Evolutionary conservation across 73 alveolate species (phyloP), one percentile per base, ranked within the genome.

Genomic region (Uronychia binucleata): DNA sequence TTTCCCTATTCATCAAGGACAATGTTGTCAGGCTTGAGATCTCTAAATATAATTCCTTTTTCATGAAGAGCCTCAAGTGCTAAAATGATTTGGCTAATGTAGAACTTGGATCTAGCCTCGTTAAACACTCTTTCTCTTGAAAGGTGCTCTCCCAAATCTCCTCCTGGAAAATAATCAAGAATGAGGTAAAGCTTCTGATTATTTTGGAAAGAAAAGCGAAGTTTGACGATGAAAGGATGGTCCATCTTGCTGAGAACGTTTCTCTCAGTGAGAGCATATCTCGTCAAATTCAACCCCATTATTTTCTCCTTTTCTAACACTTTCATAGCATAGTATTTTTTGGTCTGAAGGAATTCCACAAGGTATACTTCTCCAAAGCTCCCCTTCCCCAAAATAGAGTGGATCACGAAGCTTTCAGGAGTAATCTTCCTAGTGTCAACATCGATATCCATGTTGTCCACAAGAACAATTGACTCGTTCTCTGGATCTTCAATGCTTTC

Each of bases 341-440:
- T 78, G 28, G 90, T 93, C 83, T 93, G 94, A 59, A 91, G 60
- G 78, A 77, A 81, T 0, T 91, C 99, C 88, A 95, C 95, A 89
- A 80, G 96, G 30, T 46, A 46, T 11, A 94, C 99, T 91, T 92
- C 93, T 33, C 99, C 99, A 95, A 89, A 97, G 76, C 98, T 90
- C 57, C 98, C 99, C 78, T 89, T 46, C 58, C 97, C 96, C 57
- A 93, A 77, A 30, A 46, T 19, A 46, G 5, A 19, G 19, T 46
- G 67, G 67, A 46, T 46, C 67, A 46, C 67, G 19, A 46, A 46
- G 19, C 19, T 19, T 46, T 46, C 67, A 46, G 67, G 67, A 11
- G n/a, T 46, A 46, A 5, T 46, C 5, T 46, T 46, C 67, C 5
- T 11, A 19, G 67, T 46, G 5, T 19, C 19, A 5, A 5, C 5